Evolutionary conservation across 208 protist genomes (phyloP).

Genomic region (Leishmania gerbilli): DNA sequence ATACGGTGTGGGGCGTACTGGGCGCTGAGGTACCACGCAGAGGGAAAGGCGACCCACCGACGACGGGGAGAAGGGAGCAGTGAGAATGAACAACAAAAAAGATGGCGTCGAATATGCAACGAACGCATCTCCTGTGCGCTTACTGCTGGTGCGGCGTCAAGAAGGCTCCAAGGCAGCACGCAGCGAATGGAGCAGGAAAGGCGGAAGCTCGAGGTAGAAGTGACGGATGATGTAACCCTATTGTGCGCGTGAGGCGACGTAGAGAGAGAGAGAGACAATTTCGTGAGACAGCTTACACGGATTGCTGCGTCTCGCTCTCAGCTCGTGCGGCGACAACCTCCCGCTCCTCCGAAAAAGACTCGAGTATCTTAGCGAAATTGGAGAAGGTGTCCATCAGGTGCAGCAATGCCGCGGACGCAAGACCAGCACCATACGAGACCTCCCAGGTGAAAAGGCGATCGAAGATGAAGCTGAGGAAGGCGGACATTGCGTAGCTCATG

Average conservation of each 20-base stretch:
- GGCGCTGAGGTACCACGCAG: too few species aligned
- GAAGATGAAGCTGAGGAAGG: constrained; percentile 28
- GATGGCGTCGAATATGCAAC: background rate
- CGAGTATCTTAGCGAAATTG: constrained; percentile 19
- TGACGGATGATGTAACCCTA: background rate
- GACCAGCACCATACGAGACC: constrained; percentile 27
- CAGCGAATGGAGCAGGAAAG: background rate
- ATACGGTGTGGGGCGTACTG: background rate
- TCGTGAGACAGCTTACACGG: background rate
- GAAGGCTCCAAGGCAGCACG: background rate
- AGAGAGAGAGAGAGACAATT: background rate
- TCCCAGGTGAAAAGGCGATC: constrained; percentile 29
- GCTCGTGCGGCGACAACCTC: constrained; percentile 23
- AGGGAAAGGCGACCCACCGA: too few species aligned
- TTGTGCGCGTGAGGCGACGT: background rate
- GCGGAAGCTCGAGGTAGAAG: background rate
- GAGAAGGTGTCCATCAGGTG: constrained; percentile 22
- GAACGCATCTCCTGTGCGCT: background rate
- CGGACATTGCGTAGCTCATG: constrained; percentile 20
- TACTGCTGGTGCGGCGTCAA: too few species aligned
- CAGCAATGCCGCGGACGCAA: constrained; percentile 13
- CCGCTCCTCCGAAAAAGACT: constrained; percentile 28
- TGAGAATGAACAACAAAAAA: background rate
- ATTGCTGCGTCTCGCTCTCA: constrained; percentile 5
- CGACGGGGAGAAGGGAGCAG: background rate